Conservation (phyloP, 352 stramenopile species). For the Phytophthora europaea region DNA sequence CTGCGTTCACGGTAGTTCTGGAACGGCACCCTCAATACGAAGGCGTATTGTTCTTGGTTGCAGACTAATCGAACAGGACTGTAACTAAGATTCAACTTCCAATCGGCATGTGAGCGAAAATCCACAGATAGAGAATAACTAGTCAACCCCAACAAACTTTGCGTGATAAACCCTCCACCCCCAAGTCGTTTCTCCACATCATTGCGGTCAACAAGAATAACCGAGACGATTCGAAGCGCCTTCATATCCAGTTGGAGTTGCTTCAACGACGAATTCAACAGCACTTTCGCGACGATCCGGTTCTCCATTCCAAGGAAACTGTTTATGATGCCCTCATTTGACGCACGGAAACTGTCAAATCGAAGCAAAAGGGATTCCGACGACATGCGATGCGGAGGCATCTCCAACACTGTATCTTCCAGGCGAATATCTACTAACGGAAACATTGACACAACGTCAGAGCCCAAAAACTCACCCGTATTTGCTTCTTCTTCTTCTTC, state of each 20-base stretch:
- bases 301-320: constrained; percentile 79
- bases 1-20: constrained; percentile 81
- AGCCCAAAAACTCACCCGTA: constrained; percentile 48
- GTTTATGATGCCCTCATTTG: constrained; percentile 71
- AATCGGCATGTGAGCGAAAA: constrained; percentile 65
- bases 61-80: constrained; percentile 80
- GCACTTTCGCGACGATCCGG: constrained; percentile 82
- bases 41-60: constrained; percentile 87
- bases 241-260: constrained; percentile 75
- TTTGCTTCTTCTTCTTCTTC: constrained; percentile 11
- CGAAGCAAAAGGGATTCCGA: constrained; percentile 78
- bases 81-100: constrained; percentile 65
- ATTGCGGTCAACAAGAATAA: constrained; percentile 71
- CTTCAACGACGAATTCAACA: constrained; percentile 86
- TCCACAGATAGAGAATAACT: constrained; percentile 66
- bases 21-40: constrained; percentile 77
- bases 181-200: constrained; percentile 39
- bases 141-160: constrained; percentile 82
- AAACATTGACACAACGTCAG: constrained; percentile 87
- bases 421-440: constrained; percentile 78
- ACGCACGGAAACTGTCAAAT: constrained; percentile 72
- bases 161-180: constrained; percentile 56
- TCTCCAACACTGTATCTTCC: constrained; percentile 75
- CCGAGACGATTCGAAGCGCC: constrained; percentile 77
- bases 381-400: constrained; percentile 84